phyloP scores from a whole-genome alignment of 1,284 basidiomycete species.

The Megacollybia platyphylla region DNA sequence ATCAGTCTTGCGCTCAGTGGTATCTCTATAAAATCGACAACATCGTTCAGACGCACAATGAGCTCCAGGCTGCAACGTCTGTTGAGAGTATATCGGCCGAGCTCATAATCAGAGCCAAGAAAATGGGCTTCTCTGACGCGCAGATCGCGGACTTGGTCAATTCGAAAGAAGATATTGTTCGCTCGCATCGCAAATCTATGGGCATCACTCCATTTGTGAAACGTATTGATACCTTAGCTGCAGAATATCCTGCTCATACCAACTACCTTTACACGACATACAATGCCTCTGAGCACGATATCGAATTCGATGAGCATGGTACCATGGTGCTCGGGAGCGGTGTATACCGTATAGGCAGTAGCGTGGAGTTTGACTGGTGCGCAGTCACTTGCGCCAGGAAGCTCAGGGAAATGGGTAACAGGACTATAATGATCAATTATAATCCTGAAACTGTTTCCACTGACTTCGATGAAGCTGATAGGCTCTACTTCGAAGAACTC shows the following conservation, averaged over 20 bases:
- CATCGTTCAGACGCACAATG: slow-evolving; percentile 78
- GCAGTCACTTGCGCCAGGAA: slow-evolving; percentile 95
- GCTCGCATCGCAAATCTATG: slow-evolving; percentile 76
- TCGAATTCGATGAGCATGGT: slow-evolving; percentile 92
- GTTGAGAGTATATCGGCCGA: slow-evolving; percentile 55
- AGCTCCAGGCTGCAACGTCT: slow-evolving; percentile 57
- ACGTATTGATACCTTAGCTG: slow-evolving; percentile 97
- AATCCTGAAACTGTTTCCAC: slow-evolving; percentile 99
- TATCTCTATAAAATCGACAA: slow-evolving; percentile 99
- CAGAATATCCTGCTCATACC: slow-evolving; percentile 97
- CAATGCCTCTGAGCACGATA: slow-evolving; percentile 93
- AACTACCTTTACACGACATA: slow-evolving; percentile 99
- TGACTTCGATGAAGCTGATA: slow-evolving; percentile 98
- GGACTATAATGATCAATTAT: slow-evolving; percentile 99
- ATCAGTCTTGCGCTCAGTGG: slow-evolving; percentile 44
- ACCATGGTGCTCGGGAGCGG: slow-evolving; percentile 99
- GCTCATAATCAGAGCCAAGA: slow-evolving; percentile 75
- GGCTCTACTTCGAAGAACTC: slow-evolving; percentile 97
- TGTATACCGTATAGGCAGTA: slow-evolving; percentile 96
- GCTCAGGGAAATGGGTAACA: slow-evolving; percentile 83
- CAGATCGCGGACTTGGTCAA: slow-evolving; percentile 79
- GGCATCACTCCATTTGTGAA: slow-evolving; percentile 96
- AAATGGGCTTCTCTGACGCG: slow-evolving; percentile 88
- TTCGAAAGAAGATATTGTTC: slow-evolving; percentile 67
- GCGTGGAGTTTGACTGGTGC: slow-evolving; percentile 99